phyloP scores from a whole-genome alignment of 768 basidiomycete species.

The Leucocoprinus sp. region DNA sequence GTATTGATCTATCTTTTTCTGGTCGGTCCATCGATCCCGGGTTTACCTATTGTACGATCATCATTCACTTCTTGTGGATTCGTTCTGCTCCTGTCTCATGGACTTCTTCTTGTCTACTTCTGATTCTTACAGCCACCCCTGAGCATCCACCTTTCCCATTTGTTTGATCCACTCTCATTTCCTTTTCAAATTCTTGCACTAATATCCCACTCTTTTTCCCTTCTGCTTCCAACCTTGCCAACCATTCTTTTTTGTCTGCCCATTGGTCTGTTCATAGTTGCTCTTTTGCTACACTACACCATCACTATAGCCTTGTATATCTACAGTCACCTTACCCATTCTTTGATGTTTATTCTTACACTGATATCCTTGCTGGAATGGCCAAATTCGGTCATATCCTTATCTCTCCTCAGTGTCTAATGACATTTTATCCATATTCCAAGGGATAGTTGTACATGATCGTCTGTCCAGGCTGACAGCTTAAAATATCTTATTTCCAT shows the following conservation, averaged over 20 bases:
- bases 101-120: not conserved
- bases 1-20: not conserved
- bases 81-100: not conserved
- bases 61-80: not conserved
- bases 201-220: not conserved
- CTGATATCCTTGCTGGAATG: constrained; percentile 3
- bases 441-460: not conserved
- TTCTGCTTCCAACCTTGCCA: not conserved
- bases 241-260: not conserved
- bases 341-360: not conserved
- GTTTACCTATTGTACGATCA: constrained; percentile 1
- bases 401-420: not conserved
- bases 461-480: not conserved
- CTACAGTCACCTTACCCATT: not conserved
- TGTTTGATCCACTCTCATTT: no score
- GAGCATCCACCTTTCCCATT: not conserved
- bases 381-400: not conserved
- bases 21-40: not conserved
- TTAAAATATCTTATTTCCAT: constrained; percentile 9
- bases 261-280: not conserved
- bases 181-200: no score
- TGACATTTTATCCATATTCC: not conserved
- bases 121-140: not conserved
- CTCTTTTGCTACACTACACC: not conserved
- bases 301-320: not conserved